These are phyloP conservation scores for Calycina herbarum DNA, from an alignment of 2,329 filamentous ascomycete genomes.

Conservation along the genomic window DNA sequence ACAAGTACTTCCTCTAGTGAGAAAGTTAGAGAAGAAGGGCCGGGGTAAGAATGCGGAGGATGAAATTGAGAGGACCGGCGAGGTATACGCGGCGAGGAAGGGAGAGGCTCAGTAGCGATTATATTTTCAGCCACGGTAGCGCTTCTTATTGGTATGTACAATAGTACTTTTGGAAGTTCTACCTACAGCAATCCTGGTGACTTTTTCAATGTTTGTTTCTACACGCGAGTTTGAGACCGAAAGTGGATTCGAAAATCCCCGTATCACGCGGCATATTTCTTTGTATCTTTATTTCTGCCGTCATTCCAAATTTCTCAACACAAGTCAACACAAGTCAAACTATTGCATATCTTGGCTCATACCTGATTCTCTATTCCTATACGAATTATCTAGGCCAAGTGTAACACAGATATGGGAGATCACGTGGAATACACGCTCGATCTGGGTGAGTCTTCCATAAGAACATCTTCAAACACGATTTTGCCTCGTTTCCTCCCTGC, in stretches of 20 bases:
- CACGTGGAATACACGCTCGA: no score
- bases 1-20: conserved; percentile 48
- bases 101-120: conserved; percentile 2
- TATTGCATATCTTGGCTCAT: neutral
- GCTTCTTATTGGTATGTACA: neutral
- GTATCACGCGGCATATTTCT: no score
- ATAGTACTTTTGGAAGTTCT: neutral
- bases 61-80: conserved; percentile 49
- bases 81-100: conserved; percentile 43
- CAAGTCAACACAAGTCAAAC: neutral
- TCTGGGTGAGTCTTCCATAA: no score
- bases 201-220: neutral
- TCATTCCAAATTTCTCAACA: neutral
- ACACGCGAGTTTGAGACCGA: neutral
- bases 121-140: neutral
- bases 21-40: conserved; percentile 48
- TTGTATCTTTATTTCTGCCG: no score
- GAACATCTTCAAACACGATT: neutral
- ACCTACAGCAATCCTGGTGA: neutral
- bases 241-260: no score
- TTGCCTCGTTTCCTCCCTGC: neutral
- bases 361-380: neutral
- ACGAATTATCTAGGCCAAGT: no score
- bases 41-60: conserved; percentile 47
- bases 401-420: no score